Conservation (phyloP, 1,139 yeast genomes). For the Blastobotrys petasosporus region DNA sequence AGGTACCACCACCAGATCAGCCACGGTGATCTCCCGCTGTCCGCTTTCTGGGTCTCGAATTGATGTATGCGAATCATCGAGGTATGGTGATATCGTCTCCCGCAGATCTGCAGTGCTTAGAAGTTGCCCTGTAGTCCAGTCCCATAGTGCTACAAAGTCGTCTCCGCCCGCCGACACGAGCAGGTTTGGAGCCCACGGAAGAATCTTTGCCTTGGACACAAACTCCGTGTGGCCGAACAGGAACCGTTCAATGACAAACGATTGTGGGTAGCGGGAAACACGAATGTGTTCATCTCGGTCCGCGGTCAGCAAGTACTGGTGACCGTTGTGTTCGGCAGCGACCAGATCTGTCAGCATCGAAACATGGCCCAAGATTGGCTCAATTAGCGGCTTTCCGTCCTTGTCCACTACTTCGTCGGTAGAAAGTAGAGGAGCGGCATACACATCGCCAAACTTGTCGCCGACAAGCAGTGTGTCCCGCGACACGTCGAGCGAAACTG, state of each 20-base stretch:
- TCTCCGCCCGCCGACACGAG: constrained; percentile 92
- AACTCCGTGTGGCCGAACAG: constrained; percentile 84
- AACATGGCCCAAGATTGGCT: constrained; percentile 88
- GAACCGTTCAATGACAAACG: constrained; percentile 74
- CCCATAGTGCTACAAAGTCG: constrained; percentile 67
- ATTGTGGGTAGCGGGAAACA: constrained; percentile 74
- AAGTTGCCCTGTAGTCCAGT: constrained; percentile 53
- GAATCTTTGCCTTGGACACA: constrained; percentile 56
- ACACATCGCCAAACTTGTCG: constrained; percentile 98
- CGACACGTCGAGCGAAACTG: constrained; percentile 65
- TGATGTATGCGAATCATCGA: constrained; percentile 21
- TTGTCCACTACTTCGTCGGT: constrained; percentile 23
- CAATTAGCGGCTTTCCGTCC: constrained; percentile 39
- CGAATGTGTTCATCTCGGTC: constrained; percentile 97
- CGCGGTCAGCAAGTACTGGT: constrained; percentile 62
- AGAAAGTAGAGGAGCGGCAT: constrained; percentile 38
- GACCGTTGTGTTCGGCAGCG: constrained; percentile 38
- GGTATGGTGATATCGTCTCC: constrained; percentile 23
- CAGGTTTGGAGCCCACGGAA: constrained; percentile 42
- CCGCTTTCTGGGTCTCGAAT: constrained; percentile 38
- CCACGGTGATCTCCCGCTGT: constrained; percentile 58
- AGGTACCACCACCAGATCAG: constrained; percentile 55
- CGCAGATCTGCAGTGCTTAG: constrained; percentile 47
- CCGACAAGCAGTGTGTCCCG: constrained; percentile 60
- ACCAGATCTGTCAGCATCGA: constrained; percentile 84